Base-by-base conservation (phyloP, 345 rosid species). In the Draba incana region DNA sequence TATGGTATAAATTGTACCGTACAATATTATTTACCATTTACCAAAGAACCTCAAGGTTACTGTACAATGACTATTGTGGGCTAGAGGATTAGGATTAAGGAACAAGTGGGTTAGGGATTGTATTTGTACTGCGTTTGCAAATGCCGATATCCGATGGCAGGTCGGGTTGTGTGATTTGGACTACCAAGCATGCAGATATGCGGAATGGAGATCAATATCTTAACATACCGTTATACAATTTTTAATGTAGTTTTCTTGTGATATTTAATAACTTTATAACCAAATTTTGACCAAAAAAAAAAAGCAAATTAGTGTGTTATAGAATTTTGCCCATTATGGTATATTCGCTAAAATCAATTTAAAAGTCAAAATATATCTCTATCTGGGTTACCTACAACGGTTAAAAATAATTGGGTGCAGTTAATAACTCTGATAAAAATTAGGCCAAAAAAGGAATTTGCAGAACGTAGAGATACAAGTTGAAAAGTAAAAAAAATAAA, bases 131-230 rank as follows among this genome's bases (percentile, higher is more conserved):
- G 86, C 84, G 2, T 84, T 53, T 67, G 60, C 84, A 6, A 66
- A 31, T 2, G 12, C 64, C 5, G 67, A 80, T 50, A 69, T 84
- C 7, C 57, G 55, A 71, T 25, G 77, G 79, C 13, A 76, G 77
- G 2, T 66, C 44, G 6, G 85, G 82, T 1, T 84, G 88, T 49
- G 76, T 82, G 20, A 64, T 66, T 11, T 82, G 86, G 88, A 68
- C 23, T 14, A 79, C 62, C 1, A 82, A 68, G 35, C 70, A 80
- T 50, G 23, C 75, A 27, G 84, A 84, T 53, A 41, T 63, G 13
- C 48, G 77, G 47, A 48, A 14, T 8, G 86, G 64, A 10, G 97
- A 96, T 27, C 91, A 28, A 28, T 2, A 28, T 28, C 31, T 28
- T 28, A 28, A 5, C 31, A 28, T 28, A 28, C 31, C 2, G 3